These are phyloP conservation scores for Starmerella bombi DNA, from an alignment of 805 yeast species.

Conservation along the genomic window DNA sequence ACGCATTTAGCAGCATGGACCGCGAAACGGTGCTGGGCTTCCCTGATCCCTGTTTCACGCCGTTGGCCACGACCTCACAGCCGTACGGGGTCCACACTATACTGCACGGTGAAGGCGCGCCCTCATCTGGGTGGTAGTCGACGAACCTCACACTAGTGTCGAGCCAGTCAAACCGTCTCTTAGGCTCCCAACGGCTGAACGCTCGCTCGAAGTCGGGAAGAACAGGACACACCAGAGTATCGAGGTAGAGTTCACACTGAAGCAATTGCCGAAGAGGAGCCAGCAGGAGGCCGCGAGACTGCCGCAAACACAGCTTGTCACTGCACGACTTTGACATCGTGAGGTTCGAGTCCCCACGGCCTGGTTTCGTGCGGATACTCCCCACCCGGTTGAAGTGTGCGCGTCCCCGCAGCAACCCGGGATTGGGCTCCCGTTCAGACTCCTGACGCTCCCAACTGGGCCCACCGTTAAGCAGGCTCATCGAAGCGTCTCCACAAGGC, in stretches of 20 bases:
- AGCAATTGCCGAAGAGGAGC: constrained; percentile 23
- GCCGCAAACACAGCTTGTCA: constrained; percentile 63
- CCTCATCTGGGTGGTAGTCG: constrained; percentile 8
- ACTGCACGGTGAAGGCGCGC: constrained; percentile 15
- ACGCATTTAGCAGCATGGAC: constrained; percentile 1
- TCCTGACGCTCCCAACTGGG: constrained; percentile 10
- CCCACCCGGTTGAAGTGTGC: constrained; percentile 33
- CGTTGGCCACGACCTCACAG: constrained; percentile 19
- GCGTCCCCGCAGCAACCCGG: constrained; percentile 17
- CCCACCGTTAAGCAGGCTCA: constrained; percentile 39
- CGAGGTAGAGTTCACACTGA: constrained; percentile 21
- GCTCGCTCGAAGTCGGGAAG: constrained; percentile 25
- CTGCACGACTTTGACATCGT: constrained; percentile 78
- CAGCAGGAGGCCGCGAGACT: constrained; percentile 30
- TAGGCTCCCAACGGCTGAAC: constrained; percentile 21
- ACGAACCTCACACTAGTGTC: constrained; percentile 9
- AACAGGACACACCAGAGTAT: constrained; percentile 24
- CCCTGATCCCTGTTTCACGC: constrained; percentile 19
- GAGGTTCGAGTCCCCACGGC: constrained; percentile 61
- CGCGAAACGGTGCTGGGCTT: constrained; percentile 13
- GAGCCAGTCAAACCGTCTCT: constrained; percentile 11
- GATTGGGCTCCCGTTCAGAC: constrained; percentile 5
- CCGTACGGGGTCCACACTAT: constrained; percentile 14
- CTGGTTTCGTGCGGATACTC: constrained; percentile 81
- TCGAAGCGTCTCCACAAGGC: constrained; percentile 31